These are phyloP conservation scores for Vitis riparia DNA, from an alignment of 164 flowering plant genomes.

Conservation along the genomic window DNA sequence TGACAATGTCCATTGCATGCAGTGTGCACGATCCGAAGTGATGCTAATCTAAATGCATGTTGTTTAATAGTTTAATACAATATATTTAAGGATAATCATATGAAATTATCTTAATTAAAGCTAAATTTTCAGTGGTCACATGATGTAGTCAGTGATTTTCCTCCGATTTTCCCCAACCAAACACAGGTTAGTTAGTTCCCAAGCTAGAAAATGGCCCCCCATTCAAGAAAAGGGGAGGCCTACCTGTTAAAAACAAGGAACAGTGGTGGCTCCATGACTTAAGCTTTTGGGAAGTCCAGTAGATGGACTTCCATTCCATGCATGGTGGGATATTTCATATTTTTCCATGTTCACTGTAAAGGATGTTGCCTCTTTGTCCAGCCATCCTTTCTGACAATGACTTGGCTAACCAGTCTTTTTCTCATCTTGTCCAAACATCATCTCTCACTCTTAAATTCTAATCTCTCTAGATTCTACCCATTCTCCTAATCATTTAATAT, in stretches of 20 bases:
- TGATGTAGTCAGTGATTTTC: too few species aligned
- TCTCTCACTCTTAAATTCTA: neutral
- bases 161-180: too few species aligned
- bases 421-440: constrained; percentile 9
- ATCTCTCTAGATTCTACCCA: too few species aligned
- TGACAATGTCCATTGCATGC: neutral
- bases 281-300: neutral
- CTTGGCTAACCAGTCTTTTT: neutral
- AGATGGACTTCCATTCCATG: constrained; percentile 18
- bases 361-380: constrained; percentile 14
- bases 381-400: constrained; percentile 17
- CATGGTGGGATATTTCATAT: too few species aligned
- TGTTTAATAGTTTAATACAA: neutral
- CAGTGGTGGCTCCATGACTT: neutral
- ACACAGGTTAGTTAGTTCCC: too few species aligned
- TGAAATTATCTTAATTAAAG: neutral
- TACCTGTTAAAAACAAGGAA: neutral
- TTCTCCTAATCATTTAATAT: too few species aligned
- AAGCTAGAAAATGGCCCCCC: neutral
- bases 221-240: neutral
- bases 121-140: too few species aligned
- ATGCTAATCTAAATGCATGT: constrained; percentile 28
- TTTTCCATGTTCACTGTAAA: constrained; percentile 23
- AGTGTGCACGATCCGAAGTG: constrained; percentile 38
- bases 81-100: neutral